Evolutionary conservation across 1,284 basidiomycete genomes (phyloP), one percentile per base, ranked within the genome.

Genomic region (Ganoderma sinense): DNA sequence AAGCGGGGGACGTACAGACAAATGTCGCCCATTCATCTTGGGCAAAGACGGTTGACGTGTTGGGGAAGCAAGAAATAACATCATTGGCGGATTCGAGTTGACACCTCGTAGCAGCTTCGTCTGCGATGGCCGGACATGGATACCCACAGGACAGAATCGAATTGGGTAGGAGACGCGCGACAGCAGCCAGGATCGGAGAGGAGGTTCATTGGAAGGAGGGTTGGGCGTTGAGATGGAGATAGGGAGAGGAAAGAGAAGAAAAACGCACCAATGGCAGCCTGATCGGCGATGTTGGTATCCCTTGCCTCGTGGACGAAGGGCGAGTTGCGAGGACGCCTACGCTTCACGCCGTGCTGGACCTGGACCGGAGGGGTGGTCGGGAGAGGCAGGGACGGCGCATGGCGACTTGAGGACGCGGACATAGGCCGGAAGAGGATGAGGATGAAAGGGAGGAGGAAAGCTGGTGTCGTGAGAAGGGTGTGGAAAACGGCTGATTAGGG

Each of bases 21-120:
- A 94, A 90, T 43, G 88, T 85, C 7, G 89, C 88, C 84, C 88
- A 93, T 69, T 93, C 80, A 76, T 90, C 87, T 78, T 95, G 93
- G 29, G 85, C 80, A 69, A 94, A 83, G 33, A 82, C 70, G 39
- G 86, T 86, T 70, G 84, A 80, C 10, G 79, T 60, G 0, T 81
- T 84, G 16, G 94, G 94, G 76, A 86, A 94, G 79, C 94, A 95
- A 7, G 93, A 92, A 56, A 89, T 83, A 68, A 93, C 82, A 63
- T 87, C 80, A 81, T 95, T 95, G 71, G 87, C 87, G n/a, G 89
- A 80, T 64, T 75, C 74, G 41, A 80, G 18, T 39, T 41, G 58
- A 72, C 85, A 86, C 59, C 77, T 36, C 18, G 45, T 16, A 66
- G 73, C 73, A 26, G 85, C 85, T 33, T 72, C 67, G 7, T 66